Evolutionary conservation across 495 filamentous ascomycete species (phyloP).

Genomic region (Penicillium antarcticum): DNA sequence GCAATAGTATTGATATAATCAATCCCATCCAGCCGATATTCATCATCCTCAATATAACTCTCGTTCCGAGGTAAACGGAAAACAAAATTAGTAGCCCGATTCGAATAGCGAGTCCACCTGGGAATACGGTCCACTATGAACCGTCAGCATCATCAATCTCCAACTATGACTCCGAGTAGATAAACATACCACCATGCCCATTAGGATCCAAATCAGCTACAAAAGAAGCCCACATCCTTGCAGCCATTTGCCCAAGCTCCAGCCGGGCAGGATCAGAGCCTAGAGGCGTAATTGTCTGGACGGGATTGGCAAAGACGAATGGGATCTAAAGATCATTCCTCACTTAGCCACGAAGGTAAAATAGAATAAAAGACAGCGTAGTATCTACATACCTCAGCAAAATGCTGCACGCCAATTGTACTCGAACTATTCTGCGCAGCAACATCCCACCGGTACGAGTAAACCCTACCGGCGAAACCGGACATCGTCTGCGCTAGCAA

Average conservation of each 20-base stretch:
- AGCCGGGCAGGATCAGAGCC: slow-evolving; percentile 30
- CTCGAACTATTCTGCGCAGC: slow-evolving; percentile 26
- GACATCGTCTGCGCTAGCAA: slow-evolving; percentile 50
- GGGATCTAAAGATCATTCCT: slow-evolving; percentile 22
- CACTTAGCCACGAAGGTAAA: background rate
- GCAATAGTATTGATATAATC: slow-evolving; percentile 31
- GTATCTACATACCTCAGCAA: slow-evolving; percentile 27
- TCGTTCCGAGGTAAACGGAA: slow-evolving; percentile 30
- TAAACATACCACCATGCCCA: slow-evolving; percentile 23
- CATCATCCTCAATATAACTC: slow-evolving; percentile 32
- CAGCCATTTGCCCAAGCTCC: slow-evolving; percentile 40
- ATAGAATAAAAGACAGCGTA: background rate
- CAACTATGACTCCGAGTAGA: background rate
- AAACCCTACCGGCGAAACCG: slow-evolving; percentile 37
- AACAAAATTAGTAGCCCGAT: slow-evolving; percentile 27
- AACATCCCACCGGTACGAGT: slow-evolving; percentile 55
- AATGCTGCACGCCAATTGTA: slow-evolving; percentile 34
- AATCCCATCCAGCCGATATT: slow-evolving; percentile 28
- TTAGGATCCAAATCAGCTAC: slow-evolving; percentile 50
- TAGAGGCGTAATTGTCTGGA: slow-evolving; percentile 31
- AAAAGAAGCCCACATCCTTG: slow-evolving; percentile 54
- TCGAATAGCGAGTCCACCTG: slow-evolving; percentile 26
- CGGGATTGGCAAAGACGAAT: slow-evolving; percentile 50
- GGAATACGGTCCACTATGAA: slow-evolving; percentile 21
- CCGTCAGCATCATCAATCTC: background rate